Base-by-base conservation (phyloP, 1,284 basidiomycete genomes). In the Apiotrichum laibachii region DNA sequence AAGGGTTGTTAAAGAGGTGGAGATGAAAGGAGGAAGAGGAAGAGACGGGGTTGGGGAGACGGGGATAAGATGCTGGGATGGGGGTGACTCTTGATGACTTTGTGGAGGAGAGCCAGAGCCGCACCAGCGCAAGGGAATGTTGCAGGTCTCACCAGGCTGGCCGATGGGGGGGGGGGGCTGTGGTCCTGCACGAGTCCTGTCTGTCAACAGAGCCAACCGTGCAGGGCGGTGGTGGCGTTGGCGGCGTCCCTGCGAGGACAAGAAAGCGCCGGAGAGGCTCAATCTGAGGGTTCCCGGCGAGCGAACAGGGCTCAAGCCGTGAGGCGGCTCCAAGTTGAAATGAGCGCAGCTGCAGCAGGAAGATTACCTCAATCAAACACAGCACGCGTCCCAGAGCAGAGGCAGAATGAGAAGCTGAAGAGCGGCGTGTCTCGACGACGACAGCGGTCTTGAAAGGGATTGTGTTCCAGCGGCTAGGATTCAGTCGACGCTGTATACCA, bases 171-270 rank as follows among this genome's bases (percentile, higher is more conserved):
- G 31, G 31, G 2, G 18, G 46, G 18, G 7, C 15, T 11, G 46
- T 33, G 31, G 26, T 47, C 5, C 16, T 42, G 40, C 8, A 5
- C 40, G 31, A 18, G 33, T 13, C 22, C 47, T 35, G 47, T 18
- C 34, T 16, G 34, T 49, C 47, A 49, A 49, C 47, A 49, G 47
- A 11, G 47, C 33, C 47, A 49, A 11, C 47, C 47, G 47, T 35
- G 47, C 47, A 49, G 47, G 47, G 47, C 47, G 31, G 47, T 21
- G 47, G 47, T 49, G 47, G 47, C 47, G 47, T 49, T n/a, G 22
- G 18, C 10, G n/a, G 34, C 7, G 13, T 11, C n/a, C 47, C 11
- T 22, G 47, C 47, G 33, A 49, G n/a, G n/a, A 35, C 15, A 18
- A 35, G 47, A 49, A 49, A 49, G n/a, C 34, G 34, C 33, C 31